Conservation (phyloP, 2,329 filamentous ascomycete species). For the Xylariales sp. region DNA sequence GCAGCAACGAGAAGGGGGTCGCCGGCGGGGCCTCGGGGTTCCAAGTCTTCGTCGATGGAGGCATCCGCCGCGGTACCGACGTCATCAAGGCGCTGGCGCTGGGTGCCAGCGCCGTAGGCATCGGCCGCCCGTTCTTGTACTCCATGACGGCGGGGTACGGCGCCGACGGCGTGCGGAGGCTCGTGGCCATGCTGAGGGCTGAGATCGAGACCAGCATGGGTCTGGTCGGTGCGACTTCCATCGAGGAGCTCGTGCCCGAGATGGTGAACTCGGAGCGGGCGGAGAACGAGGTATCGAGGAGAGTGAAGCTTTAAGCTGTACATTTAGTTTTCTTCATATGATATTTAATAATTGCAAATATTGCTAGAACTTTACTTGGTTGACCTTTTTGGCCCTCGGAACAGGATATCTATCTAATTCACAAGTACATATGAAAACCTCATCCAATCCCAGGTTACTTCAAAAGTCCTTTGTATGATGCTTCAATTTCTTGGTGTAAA, state of each 20-base stretch:
- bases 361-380: not conserved
- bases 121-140: not conserved
- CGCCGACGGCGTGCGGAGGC: conserved; percentile 1
- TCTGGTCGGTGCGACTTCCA: conserved; percentile 5
- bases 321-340: too few relatives aligned
- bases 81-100: conserved; percentile 2
- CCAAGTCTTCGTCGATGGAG: conserved; percentile 1
- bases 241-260: conserved; percentile 5
- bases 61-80: not conserved
- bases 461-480: too few relatives aligned
- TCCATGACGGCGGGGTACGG: conserved; percentile 2
- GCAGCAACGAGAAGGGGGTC: not conserved
- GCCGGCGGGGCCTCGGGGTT: too few relatives aligned
- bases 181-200: conserved; percentile 8
- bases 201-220: conserved; percentile 11
- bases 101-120: not conserved
- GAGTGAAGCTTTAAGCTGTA: conserved; percentile 9
- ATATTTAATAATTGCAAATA: not conserved
- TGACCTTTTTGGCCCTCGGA: not conserved
- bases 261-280: conserved; percentile 9
- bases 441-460: too few relatives aligned
- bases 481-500: too few relatives aligned
- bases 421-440: too few relatives aligned
- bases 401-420: too few relatives aligned
- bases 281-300: conserved; percentile 8